Evolutionary conservation across 2,329 filamentous ascomycete species (phyloP).

Genomic region (Coniella lustricola): DNA sequence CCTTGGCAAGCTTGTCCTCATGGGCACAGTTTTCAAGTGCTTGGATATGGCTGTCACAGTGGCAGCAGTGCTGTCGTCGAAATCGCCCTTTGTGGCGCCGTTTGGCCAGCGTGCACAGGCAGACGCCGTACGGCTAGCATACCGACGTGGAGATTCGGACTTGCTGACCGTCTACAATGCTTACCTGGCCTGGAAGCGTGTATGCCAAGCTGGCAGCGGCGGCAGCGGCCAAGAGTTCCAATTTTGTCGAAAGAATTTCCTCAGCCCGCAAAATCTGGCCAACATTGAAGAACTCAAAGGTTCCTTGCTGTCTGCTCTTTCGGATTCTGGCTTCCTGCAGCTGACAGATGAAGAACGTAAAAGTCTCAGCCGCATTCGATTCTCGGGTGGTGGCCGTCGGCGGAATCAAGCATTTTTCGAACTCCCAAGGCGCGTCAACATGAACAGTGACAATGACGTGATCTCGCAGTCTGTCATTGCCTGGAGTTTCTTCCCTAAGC

Average conservation of each 20-base stretch:
- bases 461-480: conserved; percentile 77
- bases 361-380: conserved; percentile 61
- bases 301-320: conserved; percentile 77
- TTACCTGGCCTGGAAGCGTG: conserved; percentile 79
- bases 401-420: conserved; percentile 68
- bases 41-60: conserved; percentile 87
- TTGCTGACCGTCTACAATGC: conserved; percentile 90
- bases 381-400: conserved; percentile 47
- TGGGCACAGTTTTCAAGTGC: conserved; percentile 82
- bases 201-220: conserved; percentile 58
- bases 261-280: conserved; percentile 77
- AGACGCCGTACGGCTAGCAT: conserved; percentile 69
- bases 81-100: conserved; percentile 84
- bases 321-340: conserved; percentile 75
- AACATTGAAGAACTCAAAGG: conserved; percentile 96
- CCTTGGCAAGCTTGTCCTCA: conserved; percentile 83
- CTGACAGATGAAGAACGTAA: conserved; percentile 67
- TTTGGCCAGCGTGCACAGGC: conserved; percentile 79
- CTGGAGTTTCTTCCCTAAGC: conserved; percentile 93
- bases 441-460: conserved; percentile 72
- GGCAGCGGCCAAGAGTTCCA: conserved; percentile 66
- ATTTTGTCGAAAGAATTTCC: conserved; percentile 91
- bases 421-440: conserved; percentile 68
- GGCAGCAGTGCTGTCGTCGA: conserved; percentile 87
- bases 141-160: conserved; percentile 83